Percentiles rank a stretch among this genome's conserved stretches.
Conservation (phyloP, 495 filamentous ascomycete species). For the Penicillium paradoxum region DNA sequence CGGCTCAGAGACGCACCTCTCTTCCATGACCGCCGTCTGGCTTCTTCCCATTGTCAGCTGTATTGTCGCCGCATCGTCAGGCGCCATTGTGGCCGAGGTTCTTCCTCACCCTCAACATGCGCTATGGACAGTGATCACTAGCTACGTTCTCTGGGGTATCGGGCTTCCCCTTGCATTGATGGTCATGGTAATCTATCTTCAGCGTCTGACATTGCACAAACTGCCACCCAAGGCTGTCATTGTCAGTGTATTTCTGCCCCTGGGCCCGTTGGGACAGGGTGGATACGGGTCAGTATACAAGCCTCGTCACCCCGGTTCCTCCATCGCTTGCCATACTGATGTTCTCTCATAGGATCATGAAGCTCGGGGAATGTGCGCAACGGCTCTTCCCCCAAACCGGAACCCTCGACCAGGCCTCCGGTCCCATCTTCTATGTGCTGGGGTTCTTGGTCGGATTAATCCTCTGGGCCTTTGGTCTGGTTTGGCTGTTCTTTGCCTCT, state of each 20-base stretch:
- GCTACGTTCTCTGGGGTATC: constrained; percentile 50
- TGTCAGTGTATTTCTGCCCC: constrained; percentile 48
- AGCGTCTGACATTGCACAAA: constrained; percentile 44
- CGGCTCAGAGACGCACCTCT: constrained; percentile 1
- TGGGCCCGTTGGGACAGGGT: constrained; percentile 50
- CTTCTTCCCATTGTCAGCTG: constrained; percentile 49
- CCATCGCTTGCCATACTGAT: neutral
- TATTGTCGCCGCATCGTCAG: constrained; percentile 48
- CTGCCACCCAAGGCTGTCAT: constrained; percentile 48
- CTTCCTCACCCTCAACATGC: constrained; percentile 37
- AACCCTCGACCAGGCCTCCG: constrained; percentile 7
- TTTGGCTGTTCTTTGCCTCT: constrained; percentile 40
- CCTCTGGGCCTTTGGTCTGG: constrained; percentile 39
- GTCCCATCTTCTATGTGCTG: constrained; percentile 31
- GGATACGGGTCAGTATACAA: neutral
- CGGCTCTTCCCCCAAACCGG: neutral
- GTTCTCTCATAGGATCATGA: neutral
- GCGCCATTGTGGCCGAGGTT: constrained; percentile 41
- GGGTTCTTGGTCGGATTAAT: constrained; percentile 35
- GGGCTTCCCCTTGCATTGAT: constrained; percentile 45
- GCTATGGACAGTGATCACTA: constrained; percentile 44
- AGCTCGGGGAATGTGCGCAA: neutral
- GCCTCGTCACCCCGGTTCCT: neutral
- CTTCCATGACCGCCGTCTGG: constrained; percentile 46
- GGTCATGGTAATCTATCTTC: constrained; percentile 49